A percentile compares a stretch with the other conserved stretches of the same genome.
phyloP scores from a whole-genome alignment of 1,284 basidiomycete species.

The Cerioporus squamosus region DNA sequence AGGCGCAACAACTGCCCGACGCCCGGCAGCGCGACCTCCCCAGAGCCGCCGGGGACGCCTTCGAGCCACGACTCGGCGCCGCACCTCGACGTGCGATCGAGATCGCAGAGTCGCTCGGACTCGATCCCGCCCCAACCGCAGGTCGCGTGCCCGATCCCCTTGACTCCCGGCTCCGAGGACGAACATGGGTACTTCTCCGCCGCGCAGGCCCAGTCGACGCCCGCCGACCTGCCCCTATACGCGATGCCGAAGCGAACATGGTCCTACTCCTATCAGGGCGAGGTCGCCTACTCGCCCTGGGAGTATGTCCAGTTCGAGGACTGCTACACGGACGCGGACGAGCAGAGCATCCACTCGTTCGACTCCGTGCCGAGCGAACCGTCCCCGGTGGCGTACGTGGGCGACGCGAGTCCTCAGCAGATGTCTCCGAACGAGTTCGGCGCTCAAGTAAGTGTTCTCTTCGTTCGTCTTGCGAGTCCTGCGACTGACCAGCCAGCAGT shows the following conservation, averaged over 20 bases:
- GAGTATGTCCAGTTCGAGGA: conserved; percentile 18
- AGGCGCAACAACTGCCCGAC: conserved; percentile 12
- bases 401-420: conserved; percentile 10
- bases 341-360: conserved; percentile 17
- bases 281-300: conserved; percentile 10
- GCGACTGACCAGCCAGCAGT: neutral
- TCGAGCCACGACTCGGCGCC: conserved; percentile 9
- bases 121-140: conserved; percentile 15
- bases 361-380: conserved; percentile 14
- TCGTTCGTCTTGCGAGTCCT: neutral
- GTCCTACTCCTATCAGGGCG: conserved; percentile 12
- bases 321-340: conserved; percentile 18
- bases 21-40: conserved; percentile 21
- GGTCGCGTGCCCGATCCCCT: conserved; percentile 7
- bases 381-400: too few species aligned
- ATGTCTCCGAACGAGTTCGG: conserved; percentile 9
- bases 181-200: conserved; percentile 1
- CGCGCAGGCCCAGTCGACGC: conserved; percentile 7
- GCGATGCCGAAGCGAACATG: conserved; percentile 7
- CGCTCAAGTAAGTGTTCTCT: conserved; percentile 7
- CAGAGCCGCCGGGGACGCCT: conserved; percentile 26
- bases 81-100: neutral
- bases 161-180: conserved; percentile 4
- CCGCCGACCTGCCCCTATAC: conserved; percentile 11
- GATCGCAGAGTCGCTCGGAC: conserved; percentile 14